A percentile compares a stretch with the other conserved stretches of the same genome.
These are phyloP conservation scores for Talaromyces proteolyticus DNA, from an alignment of 495 filamentous ascomycete species.

Conservation along the genomic window DNA sequence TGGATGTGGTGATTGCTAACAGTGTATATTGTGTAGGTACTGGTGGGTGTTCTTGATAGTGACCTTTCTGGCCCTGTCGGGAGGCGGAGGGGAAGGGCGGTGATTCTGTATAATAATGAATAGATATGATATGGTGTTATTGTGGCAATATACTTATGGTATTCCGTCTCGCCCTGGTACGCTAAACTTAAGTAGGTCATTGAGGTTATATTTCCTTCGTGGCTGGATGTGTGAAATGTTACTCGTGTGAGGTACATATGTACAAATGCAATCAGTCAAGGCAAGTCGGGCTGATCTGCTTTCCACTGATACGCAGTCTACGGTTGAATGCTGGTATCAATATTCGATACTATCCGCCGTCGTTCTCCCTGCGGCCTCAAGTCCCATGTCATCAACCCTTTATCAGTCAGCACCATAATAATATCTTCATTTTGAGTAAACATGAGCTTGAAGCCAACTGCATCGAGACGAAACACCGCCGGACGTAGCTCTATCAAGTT, in stretches of 20 bases:
- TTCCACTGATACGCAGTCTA: not conserved
- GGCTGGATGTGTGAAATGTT: no score
- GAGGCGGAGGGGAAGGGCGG: constrained; percentile 25
- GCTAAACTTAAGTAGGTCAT: no score
- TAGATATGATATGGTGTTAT: no score
- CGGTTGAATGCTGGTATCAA: not conserved
- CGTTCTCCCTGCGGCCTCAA: constrained; percentile 17
- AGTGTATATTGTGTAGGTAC: constrained; percentile 24
- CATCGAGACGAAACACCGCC: constrained; percentile 26
- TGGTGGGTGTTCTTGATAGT: constrained; percentile 44
- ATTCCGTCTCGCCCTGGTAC: no score
- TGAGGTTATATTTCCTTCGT: no score
- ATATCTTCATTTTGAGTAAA: constrained; percentile 34
- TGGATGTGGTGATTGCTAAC: not conserved
- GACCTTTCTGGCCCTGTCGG: constrained; percentile 35
- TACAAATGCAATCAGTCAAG: not conserved
- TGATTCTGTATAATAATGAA: not conserved
- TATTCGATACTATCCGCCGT: constrained; percentile 4
- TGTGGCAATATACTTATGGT: no score
- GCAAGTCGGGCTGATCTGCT: no score
- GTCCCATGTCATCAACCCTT: constrained; percentile 35
- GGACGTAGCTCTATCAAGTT: constrained; percentile 26
- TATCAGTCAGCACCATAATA: constrained; percentile 40
- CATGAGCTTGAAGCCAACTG: constrained; percentile 32
- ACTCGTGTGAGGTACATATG: no score